These are phyloP conservation scores for Sporothrix variecibatus DNA, from an alignment of 2,329 filamentous ascomycete species.

Conservation along the genomic window DNA sequence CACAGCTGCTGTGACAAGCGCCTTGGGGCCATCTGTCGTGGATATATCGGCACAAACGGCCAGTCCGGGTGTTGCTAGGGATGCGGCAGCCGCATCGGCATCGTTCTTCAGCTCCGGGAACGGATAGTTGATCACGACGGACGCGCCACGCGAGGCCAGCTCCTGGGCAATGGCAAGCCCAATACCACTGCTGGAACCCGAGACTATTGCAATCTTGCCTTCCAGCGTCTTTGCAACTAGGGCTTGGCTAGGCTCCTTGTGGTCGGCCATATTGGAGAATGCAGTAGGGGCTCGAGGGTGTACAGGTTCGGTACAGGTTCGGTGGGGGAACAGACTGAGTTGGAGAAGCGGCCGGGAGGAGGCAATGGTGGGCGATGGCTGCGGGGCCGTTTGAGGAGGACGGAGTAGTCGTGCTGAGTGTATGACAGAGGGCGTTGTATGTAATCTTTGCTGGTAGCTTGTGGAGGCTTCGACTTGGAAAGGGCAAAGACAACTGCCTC, in stretches of 20 bases:
- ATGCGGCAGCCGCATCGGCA: conserved; percentile 36
- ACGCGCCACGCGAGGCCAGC: conserved; percentile 48
- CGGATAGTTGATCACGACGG: conserved; percentile 53
- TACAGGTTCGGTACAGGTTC: too few relatives aligned
- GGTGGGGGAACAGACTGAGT: too few relatives aligned
- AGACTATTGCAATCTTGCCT: conserved; percentile 55
- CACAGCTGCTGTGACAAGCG: conserved; percentile 42
- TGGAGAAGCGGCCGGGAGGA: too few relatives aligned
- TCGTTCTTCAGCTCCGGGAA: conserved; percentile 36
- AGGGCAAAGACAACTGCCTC: background rate
- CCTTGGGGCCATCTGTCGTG: conserved; percentile 40
- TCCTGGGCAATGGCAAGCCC: conserved; percentile 48
- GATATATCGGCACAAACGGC: conserved; percentile 48
- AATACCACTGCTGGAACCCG: conserved; percentile 48
- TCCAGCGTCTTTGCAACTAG: conserved; percentile 26
- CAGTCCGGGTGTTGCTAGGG: conserved; percentile 38
- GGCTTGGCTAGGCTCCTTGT: background rate
- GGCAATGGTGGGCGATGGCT: too few relatives aligned
- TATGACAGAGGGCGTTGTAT: background rate
- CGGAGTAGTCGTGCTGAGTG: too few relatives aligned
- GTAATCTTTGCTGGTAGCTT: background rate
- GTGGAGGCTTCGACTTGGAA: background rate
- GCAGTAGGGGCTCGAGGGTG: background rate
- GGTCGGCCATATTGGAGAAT: background rate
- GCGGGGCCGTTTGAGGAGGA: too few relatives aligned